Evolutionary conservation across 1,284 basidiomycete genomes (phyloP).

Genomic region (Pholiota adiposa): DNA sequence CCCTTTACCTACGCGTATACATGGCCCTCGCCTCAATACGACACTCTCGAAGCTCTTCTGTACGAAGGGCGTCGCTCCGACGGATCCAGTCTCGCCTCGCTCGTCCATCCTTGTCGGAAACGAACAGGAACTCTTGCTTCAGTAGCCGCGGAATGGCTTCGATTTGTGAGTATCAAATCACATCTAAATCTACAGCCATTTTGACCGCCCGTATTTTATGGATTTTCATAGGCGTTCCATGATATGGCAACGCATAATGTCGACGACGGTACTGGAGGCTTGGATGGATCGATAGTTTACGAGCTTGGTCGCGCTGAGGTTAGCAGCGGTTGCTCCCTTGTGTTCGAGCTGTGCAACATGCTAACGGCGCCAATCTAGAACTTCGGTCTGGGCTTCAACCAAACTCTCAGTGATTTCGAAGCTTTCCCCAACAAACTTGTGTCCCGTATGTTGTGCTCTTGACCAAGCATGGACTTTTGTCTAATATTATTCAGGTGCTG

Average conservation of each 20-base stretch:
- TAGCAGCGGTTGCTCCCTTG: constrained; percentile 7
- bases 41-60: constrained; percentile 43
- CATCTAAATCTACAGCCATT: not conserved
- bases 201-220: not conserved
- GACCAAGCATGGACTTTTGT: not conserved
- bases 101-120: constrained; percentile 45
- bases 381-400: constrained; percentile 40
- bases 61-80: constrained; percentile 46
- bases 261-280: constrained; percentile 38
- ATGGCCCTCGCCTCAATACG: constrained; percentile 48
- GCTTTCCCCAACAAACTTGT: constrained; percentile 43
- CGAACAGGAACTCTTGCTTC: constrained; percentile 41
- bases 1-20: constrained; percentile 34
- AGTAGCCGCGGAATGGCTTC: constrained; percentile 48
- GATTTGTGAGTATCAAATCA: constrained; percentile 36
- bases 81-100: constrained; percentile 43
- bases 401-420: constrained; percentile 43
- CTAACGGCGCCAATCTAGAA: constrained; percentile 30
- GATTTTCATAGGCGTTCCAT: constrained; percentile 37
- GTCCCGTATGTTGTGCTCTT: constrained; percentile 35
- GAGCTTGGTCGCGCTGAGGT: constrained; percentile 38
- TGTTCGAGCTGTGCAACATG: not conserved
- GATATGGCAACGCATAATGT: constrained; percentile 43
- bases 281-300: constrained; percentile 41
- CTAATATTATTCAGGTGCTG: constrained; percentile 32